Percentiles rank a stretch among this genome's conserved stretches.
Conservation (phyloP, 1,284 basidiomycete genomes). For the Takashimella koratensis region DNA sequence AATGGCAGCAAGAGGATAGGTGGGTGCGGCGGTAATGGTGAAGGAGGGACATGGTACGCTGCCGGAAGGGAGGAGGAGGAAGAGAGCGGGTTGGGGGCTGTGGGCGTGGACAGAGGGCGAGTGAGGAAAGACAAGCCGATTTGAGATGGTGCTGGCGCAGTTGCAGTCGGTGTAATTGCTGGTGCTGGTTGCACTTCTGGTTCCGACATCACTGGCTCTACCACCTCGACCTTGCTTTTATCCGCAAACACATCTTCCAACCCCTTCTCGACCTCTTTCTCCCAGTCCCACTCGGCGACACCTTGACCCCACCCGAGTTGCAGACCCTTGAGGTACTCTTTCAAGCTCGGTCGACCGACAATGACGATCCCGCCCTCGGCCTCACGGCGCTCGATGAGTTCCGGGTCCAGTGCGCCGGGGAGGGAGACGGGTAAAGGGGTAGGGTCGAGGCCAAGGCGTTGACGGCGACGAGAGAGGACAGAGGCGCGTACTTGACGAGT, state of each 20-base stretch:
- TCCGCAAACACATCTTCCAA: slow-evolving; percentile 60
- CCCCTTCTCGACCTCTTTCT: slow-evolving; percentile 67
- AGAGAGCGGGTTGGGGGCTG: slow-evolving; percentile 21
- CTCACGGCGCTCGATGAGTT: slow-evolving; percentile 60
- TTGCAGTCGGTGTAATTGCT: neutral
- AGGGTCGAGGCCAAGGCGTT: slow-evolving; percentile 61
- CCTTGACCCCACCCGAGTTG: slow-evolving; percentile 79
- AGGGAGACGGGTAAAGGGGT: slow-evolving; percentile 52
- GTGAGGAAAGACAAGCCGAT: slow-evolving; percentile 29
- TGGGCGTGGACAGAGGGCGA: slow-evolving; percentile 18
- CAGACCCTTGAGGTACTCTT: slow-evolving; percentile 89
- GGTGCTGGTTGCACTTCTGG: slow-evolving; percentile 13
- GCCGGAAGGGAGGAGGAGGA: slow-evolving; percentile 34
- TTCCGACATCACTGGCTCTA: slow-evolving; percentile 53
- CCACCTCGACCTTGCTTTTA: slow-evolving; percentile 74
- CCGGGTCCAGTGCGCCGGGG: slow-evolving; percentile 58
- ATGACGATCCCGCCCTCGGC: slow-evolving; percentile 79
- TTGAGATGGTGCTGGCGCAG: slow-evolving; percentile 9
- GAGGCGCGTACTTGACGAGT: slow-evolving; percentile 53
- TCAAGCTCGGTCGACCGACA: slow-evolving; percentile 86
- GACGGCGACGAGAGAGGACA: slow-evolving; percentile 54
- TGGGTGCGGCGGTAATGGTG: slow-evolving; percentile 67
- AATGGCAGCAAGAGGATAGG: slow-evolving; percentile 86
- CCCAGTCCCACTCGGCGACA: slow-evolving; percentile 65
- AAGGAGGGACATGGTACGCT: slow-evolving; percentile 54